Base-by-base conservation (phyloP, 2,329 filamentous ascomycete genomes). In the Sclerotiophoma versabilis region DNA sequence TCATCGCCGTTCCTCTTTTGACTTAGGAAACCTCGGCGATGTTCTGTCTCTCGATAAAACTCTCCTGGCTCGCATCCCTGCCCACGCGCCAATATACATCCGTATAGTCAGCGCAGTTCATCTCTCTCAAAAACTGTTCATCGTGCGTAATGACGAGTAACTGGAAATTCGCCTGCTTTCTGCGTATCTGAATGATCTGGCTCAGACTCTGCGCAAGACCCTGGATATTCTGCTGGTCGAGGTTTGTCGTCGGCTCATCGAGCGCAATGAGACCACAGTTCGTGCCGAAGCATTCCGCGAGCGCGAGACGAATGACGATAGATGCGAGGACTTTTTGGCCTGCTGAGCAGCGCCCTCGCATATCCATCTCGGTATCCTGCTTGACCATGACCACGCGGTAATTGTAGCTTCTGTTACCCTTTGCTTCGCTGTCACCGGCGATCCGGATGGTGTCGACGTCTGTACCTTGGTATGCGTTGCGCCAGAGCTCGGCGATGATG, bases 141-240 rank as follows among this genome's bases (percentile, higher is more conserved):
- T 99, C 95, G 81, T 99, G 95, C 4, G 95, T 99, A 75, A 99
- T 99, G 69, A 99, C 91, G 70, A 99, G 95, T 50, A 99, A 85
- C 80, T 99, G 96, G 76, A 99, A 97, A 74, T 99, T 99, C 50
- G 87, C 85, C 81, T 99, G 95, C 58, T 88, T 86, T 73, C 90
- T 86, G 7, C 96, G 87, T 14, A 87, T 80, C 66, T 89, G 84
- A 77, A 99, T 98, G 70, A 99, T 96, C 67, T 88, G 85, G 69
- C 95, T 89, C 66, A 99, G 78, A 39, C 90, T 91, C 73, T 89
- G 84, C 8, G 95, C 95, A 36, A 99, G 83, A 56, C 91, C 91
- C 59, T 89, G 87, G 75, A 98, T 98, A 76, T 99, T 99, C 79
- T 97, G 93, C 58, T 87, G 84, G 73, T 99, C 95, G 36, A 99